Evolutionary conservation across 2,329 filamentous ascomycete genomes (phyloP), one percentile per base, ranked within the genome.

Genomic region (Didymella segeticola): DNA sequence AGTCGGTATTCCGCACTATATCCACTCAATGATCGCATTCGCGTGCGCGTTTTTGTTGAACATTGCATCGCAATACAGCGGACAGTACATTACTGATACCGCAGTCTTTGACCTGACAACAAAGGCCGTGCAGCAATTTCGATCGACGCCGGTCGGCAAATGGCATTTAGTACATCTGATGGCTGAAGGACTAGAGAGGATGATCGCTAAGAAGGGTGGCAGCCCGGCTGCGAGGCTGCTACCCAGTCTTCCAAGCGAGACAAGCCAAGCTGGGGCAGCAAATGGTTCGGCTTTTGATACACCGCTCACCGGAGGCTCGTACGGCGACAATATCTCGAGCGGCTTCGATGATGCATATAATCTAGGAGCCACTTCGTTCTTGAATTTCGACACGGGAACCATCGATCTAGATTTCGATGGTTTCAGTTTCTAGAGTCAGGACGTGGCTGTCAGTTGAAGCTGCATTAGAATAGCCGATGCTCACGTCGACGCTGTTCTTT

Each of bases 1-100:
- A 0, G 72, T 58, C 52, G 77, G 80, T 1, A 79, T 83, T 66
- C 80, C 81, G 1, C 78, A 79, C 3, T 83, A 82, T 43, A 74
- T 82, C 36, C 78, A 81, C 51, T 80, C 78, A 37, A 83, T 83
- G 81, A 81, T 79, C 0, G 79, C 78, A 0, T 83, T 83, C 52
- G 80, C 81, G 1, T 82, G 79, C 60, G 79, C 82, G 60, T 83
- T 83, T 53, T 71, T 83, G 1, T 74, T 81, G 29, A 81, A 82
- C 55, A 69, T 82, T 1, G 74, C 79, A 1, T 72, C 75, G 20
- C 80, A 78, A 23, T 76, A 79, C 57, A 63, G 69, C 0, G 73
- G 72, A 6, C 70, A 73, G 3, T 69, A 79, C 2, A 73, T 79
- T 11, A 72, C 78, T 12, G 67, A 72, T 3, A 61, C 64, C 1